Conservation (phyloP, 176 grass and related monocot species). For the Aegilops longissima region DNA sequence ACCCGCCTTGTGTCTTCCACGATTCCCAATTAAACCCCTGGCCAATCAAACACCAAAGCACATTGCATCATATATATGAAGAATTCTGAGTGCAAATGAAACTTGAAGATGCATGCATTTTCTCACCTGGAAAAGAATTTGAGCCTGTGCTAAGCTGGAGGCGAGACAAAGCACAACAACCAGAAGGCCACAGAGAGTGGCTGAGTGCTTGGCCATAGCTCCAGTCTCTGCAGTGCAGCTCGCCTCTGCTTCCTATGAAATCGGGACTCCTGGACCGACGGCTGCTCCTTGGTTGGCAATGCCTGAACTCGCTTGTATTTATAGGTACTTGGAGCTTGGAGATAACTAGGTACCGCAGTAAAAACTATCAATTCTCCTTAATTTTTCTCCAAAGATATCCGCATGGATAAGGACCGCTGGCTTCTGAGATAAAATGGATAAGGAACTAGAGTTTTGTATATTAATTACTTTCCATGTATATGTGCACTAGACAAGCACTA, state of each 20-base stretch:
- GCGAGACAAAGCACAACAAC: not conserved
- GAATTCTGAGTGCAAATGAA: too few species aligned
- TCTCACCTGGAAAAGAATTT: slow-evolving; percentile 20
- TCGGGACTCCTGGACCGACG: not conserved
- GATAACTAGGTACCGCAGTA: not conserved
- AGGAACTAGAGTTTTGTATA: too few species aligned
- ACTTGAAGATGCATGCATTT: not conserved
- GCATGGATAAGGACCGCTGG: too few species aligned
- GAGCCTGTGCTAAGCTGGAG: not conserved
- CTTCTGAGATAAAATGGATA: too few species aligned
- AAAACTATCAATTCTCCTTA: not conserved
- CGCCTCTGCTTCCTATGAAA: not conserved
- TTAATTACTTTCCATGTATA: too few species aligned
- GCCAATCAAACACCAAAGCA: not conserved
- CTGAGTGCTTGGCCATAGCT: not conserved
- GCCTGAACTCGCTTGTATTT: not conserved
- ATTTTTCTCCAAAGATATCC: not conserved
- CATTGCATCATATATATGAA: too few species aligned
- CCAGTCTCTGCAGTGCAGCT: not conserved
- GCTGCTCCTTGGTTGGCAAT: not conserved
- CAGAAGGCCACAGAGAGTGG: not conserved
- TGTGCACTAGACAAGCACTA: too few species aligned
- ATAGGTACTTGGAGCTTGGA: not conserved
- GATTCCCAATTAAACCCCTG: slow-evolving; percentile 1
- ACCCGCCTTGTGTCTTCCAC: not conserved